Base-by-base conservation (phyloP, 2,329 filamentous ascomycete genomes). In the Calonectria leucothoes region DNA sequence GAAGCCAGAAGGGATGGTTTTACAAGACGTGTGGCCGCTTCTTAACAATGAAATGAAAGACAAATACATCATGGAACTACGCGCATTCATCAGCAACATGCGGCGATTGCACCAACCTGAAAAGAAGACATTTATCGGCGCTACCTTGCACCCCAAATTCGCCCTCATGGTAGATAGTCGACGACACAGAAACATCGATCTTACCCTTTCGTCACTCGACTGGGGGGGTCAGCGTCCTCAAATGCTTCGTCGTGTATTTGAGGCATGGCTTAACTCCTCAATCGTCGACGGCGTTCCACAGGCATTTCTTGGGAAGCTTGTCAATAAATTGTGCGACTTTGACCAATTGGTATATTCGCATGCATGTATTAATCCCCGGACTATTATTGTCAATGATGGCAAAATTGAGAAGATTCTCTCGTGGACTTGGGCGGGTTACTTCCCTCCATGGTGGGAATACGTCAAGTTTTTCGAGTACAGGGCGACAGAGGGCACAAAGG, bases 361-460 rank as follows among this genome's bases (percentile, higher is more conserved):
- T 39, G 76, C 78, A 0, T 75, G 78, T 8, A 61, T 84, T 20
- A 79, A 78, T 33, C 82, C 81, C 3, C 76, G 55, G n/a, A 81
- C 82, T 37, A 82, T 83, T 39, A 69, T 84, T n/a, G 77, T 83
- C 11, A 65, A 75, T 0, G 74, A 80, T 12, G 71, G 66, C 23
- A 70, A 70, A 27, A 78, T 84, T 42, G 70, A 71, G 11, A 76
- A 75, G 64, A 78, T 83, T 49, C 64, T 80, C 8, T 81, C 82
- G 17, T 83, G 82, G 82, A 81, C 82, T 57, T 82, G 75, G 35
- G 80, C 81, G 6, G 82, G 82, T 23, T 78, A 76, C 73, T 84
- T 83, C 72, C 82, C 82, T 1, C 75, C 75, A 20, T 84, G 82
- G 82, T 83, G 82, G 82, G 82, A 84, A 10, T 84, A 83, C 57